Evolutionary conservation across 257 asterid species (phyloP), one percentile per base, ranked within the genome.

Genomic region (Capsicum chinense): DNA sequence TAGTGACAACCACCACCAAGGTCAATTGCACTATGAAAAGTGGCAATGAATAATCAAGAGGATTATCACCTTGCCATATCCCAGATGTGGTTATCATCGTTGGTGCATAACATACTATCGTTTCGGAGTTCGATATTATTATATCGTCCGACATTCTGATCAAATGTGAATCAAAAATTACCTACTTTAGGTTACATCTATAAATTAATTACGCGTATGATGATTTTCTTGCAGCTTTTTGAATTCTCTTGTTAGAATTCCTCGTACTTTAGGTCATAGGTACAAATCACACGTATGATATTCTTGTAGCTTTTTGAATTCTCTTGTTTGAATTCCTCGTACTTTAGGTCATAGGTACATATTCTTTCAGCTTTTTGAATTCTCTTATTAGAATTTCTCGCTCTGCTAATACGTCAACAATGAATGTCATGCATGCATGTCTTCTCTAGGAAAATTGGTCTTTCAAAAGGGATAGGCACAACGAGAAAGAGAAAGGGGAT

Each of bases 31-130:
- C 60, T 33, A 95, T 93, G 89, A 97, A 97, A 76, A 97, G 96
- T 26, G 99, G 99, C 56, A 97, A 83, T 0, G 99, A 93, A 84
- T 97, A 97, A 87, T 97, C 97, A 85, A 97, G 86, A 8, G 99
- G 99, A 88, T 95, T 93, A 85, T 97, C 98, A 3, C 99, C 99
- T 66, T 92, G 97, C 97, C 99, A 97, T 3, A 97, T 91, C 0
- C 99, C 99, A 21, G 91, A 93, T 35, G 98, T 95, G 4, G 97
- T 90, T 54, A 97, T 92, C 99, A 97, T 95, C 0, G 97, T 97
- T 44, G 99, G 98, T 17, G 99, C 95, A 62, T 97, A 97, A 88
- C 99, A 96, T 81, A 94, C 97, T 26, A 94, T 90, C 35, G 93
- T 59, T 59, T 15, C 14, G 0, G 67, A 15, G n/a, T 17, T 21